Percentiles rank a stretch among this genome's conserved stretches.
These are phyloP conservation scores for Polyrhizophydium stewartii DNA, from an alignment of 371 early-diverging fungal species.

Conservation along the genomic window DNA sequence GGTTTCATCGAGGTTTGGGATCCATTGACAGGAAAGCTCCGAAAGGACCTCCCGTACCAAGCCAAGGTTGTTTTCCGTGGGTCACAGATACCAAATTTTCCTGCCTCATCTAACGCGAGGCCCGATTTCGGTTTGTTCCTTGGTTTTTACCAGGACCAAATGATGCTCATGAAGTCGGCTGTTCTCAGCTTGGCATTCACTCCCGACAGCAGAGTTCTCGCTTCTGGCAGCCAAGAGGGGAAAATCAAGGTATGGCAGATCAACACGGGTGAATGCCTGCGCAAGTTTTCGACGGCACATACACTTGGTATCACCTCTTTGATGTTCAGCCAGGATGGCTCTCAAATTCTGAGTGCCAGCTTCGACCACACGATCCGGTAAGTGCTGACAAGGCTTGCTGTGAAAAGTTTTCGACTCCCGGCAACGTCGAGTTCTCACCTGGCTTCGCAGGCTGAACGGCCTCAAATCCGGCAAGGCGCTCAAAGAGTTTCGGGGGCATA, in stretches of 20 bases:
- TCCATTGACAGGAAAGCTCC: conserved; percentile 78
- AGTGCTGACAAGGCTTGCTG: not conserved
- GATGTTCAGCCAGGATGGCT: conserved; percentile 66
- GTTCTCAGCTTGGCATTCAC: conserved; percentile 75
- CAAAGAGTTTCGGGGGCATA: conserved; percentile 87
- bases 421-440: not conserved
- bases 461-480: conserved; percentile 82
- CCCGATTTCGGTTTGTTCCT: not conserved
- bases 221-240: conserved; percentile 82
- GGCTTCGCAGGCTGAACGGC: conserved; percentile 64
- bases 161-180: conserved; percentile 88
- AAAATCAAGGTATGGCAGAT: conserved; percentile 84
- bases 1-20: conserved; percentile 96
- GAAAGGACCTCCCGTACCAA: conserved; percentile 86
- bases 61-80: conserved; percentile 55
- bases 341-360: conserved; percentile 71
- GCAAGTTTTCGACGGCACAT: conserved; percentile 76
- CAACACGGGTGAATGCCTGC: conserved; percentile 67
- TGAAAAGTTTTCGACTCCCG: not conserved
- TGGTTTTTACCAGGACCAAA: conserved; percentile 56
- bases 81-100: conserved; percentile 1
- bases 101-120: not conserved
- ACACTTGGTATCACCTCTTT: conserved; percentile 78
- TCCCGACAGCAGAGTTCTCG: conserved; percentile 72
- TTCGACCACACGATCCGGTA: conserved; percentile 74